Conservation (phyloP, 805 yeast genomes). For the Yamadazyma ubonensis region DNA sequence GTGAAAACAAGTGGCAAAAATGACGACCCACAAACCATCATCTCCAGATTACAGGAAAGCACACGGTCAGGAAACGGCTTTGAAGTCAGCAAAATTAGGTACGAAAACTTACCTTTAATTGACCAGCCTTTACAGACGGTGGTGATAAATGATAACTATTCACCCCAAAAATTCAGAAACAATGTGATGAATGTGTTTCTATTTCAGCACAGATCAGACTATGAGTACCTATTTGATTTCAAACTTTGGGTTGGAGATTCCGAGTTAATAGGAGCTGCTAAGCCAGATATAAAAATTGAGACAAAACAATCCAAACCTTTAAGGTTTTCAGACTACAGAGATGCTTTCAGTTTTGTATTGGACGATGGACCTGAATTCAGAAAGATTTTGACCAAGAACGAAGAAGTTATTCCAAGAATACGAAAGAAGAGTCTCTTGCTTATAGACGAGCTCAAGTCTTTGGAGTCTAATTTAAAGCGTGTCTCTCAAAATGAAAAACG, state of each 20-base stretch:
- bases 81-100: conserved; percentile 32
- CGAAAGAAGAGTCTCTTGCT: conserved; percentile 23
- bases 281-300: neutral
- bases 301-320: neutral
- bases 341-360: conserved; percentile 32
- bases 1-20: conserved; percentile 26
- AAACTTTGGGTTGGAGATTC: conserved; percentile 31
- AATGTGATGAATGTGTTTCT: conserved; percentile 23
- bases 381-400: conserved; percentile 30
- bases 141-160: conserved; percentile 28
- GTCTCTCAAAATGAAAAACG: conserved; percentile 19
- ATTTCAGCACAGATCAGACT: conserved; percentile 22
- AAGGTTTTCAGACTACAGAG: conserved; percentile 22
- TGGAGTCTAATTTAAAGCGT: conserved; percentile 28
- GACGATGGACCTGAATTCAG: conserved; percentile 48
- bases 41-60: neutral
- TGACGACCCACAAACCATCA: neutral
- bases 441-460: conserved; percentile 30
- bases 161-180: conserved; percentile 15
- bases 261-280: no score
- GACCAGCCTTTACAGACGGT: conserved; percentile 22
- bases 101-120: conserved; percentile 17
- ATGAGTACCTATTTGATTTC: conserved; percentile 23
- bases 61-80: conserved; percentile 5
- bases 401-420: conserved; percentile 28